Percentiles rank a stretch among this genome's conserved stretches.
Conservation (phyloP, 1,284 basidiomycete species). For the Ganoderma lucidum region DNA sequence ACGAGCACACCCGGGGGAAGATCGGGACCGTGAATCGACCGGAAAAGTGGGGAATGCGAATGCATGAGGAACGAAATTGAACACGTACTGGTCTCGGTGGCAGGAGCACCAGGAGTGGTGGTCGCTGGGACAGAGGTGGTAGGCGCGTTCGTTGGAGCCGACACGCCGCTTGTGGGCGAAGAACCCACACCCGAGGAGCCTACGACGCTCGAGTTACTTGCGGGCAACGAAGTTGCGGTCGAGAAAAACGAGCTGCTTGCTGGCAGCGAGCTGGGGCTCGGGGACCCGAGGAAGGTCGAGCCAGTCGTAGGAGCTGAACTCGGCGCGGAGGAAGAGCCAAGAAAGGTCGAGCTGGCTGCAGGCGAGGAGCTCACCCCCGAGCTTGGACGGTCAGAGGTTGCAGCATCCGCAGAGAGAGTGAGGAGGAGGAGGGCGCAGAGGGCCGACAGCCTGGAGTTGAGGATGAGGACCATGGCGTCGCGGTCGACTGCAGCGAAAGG, state of each 20-base stretch:
- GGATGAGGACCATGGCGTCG: slow-evolving; percentile 28
- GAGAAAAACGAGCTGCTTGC: neutral
- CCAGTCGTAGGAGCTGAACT: neutral
- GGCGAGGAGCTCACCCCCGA: neutral
- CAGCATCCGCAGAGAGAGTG: slow-evolving; percentile 20
- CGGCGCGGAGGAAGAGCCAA: neutral
- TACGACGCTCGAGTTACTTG: slow-evolving; percentile 17
- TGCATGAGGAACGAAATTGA: neutral
- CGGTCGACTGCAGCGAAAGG: slow-evolving; percentile 8
- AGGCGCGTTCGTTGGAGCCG: neutral
- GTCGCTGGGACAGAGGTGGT: slow-evolving; percentile 5
- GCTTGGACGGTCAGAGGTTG: slow-evolving; percentile 7
- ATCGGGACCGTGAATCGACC: too few species aligned
- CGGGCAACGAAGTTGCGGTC: slow-evolving; percentile 12
- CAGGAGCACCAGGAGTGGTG: slow-evolving; percentile 14
- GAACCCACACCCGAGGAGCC: neutral
- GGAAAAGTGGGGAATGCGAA: neutral
- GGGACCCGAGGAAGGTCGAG: neutral
- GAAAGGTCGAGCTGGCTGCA: slow-evolving; percentile 5
- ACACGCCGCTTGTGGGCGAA: neutral
- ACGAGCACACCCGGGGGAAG: neutral
- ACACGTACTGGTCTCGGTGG: slow-evolving; percentile 25
- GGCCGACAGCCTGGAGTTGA: slow-evolving; percentile 30
- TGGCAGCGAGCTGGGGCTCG: neutral
- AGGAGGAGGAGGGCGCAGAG: slow-evolving; percentile 30